A percentile compares a stretch with the other conserved stretches of the same genome.
Evolutionary conservation across 257 asterid species (phyloP).

Genomic region (Ajuga chamaepitys): DNA sequence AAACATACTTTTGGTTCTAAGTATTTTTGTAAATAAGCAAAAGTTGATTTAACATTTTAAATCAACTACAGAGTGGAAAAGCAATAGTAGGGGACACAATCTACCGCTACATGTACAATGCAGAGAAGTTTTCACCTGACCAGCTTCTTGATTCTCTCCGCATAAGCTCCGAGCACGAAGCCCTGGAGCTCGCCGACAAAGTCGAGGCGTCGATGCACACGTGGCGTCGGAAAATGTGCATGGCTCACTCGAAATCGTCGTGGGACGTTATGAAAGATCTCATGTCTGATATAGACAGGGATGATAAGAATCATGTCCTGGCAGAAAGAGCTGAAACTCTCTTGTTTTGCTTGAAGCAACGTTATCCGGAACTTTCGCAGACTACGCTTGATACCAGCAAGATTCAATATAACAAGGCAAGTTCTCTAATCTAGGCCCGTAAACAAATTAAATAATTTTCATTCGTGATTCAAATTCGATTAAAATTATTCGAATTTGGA

Average conservation of each 20-base stretch:
- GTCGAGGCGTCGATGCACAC: conserved; percentile 81
- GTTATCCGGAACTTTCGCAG: conserved; percentile 81
- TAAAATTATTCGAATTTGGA: no score
- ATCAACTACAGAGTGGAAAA: conserved; percentile 61
- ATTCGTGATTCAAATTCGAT: no score
- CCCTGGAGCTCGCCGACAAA: conserved; percentile 79
- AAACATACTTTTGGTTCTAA: no score
- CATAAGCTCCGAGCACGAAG: conserved; percentile 70
- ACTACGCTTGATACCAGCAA: conserved; percentile 82
- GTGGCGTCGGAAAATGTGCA: conserved; percentile 70
- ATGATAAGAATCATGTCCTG: conserved; percentile 58
- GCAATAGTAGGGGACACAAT: conserved; percentile 72
- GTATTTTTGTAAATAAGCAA: background rate
- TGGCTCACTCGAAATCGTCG: conserved; percentile 65
- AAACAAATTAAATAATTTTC: no score
- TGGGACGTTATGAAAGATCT: conserved; percentile 82
- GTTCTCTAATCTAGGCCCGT: no score
- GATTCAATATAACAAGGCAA: conserved; percentile 74
- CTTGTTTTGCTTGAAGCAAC: conserved; percentile 68
- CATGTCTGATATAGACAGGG: conserved; percentile 60
- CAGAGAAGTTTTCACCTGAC: conserved; percentile 60
- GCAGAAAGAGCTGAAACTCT: conserved; percentile 72
- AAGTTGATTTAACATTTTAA: background rate
- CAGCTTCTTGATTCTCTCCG: conserved; percentile 51
- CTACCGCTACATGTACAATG: conserved; percentile 56